Conservation (phyloP, 148 eudicot genomes). For the Amaranthus hypochondriacus region DNA sequence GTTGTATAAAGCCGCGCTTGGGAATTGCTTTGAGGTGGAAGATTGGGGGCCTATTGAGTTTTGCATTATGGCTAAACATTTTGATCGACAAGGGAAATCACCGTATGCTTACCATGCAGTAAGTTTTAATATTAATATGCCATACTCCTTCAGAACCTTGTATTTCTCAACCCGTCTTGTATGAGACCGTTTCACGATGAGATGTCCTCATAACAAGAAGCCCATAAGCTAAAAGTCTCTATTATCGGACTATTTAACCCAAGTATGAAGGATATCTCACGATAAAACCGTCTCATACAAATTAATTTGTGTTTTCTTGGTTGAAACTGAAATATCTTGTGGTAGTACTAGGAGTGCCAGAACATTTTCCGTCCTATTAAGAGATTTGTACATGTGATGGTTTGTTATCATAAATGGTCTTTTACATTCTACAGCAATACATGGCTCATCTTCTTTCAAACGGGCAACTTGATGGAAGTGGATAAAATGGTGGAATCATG, state of each 20-base stretch:
- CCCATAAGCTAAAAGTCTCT: too few relatives aligned
- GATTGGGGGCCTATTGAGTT: constrained; percentile 97
- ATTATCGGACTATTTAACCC: too few relatives aligned
- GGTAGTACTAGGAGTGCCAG: background rate
- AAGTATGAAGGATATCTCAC: too few relatives aligned
- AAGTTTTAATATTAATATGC: constrained; percentile 25
- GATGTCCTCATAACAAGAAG: too few relatives aligned
- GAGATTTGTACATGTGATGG: background rate
- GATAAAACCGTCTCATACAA: too few relatives aligned
- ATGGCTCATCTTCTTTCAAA: constrained; percentile 78
- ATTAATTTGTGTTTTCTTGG: too few relatives aligned
- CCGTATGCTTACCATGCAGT: constrained; percentile 94
- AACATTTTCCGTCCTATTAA: background rate
- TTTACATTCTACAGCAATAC: constrained; percentile 51
- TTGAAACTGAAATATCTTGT: background rate
- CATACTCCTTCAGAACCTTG: too few relatives aligned
- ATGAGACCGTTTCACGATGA: too few relatives aligned
- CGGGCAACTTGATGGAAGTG: constrained; percentile 86
- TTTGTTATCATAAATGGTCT: background rate
- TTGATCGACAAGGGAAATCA: constrained; percentile 91
- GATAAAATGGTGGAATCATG: constrained; percentile 30
- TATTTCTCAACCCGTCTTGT: too few relatives aligned
- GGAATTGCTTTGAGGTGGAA: constrained; percentile 83
- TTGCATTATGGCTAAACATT: constrained; percentile 82
- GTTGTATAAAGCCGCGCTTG: constrained; percentile 89